Conservation (phyloP, 805 yeast genomes). For the Metschnikowia colocasiae region DNA sequence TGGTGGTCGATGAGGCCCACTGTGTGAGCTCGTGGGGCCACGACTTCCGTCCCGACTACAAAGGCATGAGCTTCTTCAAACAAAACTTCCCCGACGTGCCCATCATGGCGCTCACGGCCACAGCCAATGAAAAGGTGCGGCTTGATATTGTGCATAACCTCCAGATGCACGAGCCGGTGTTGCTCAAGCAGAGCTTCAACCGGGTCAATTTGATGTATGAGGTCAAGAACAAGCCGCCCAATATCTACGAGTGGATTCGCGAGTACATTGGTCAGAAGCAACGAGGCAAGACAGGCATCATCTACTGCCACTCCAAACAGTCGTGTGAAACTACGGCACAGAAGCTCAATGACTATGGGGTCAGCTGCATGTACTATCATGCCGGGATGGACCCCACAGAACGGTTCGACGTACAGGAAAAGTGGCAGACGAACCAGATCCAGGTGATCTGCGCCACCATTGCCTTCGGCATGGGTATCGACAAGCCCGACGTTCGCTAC, state of each 20-base stretch:
- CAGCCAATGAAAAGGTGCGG: conserved; percentile 88
- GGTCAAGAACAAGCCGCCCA: conserved; percentile 61
- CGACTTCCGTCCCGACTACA: conserved; percentile 95
- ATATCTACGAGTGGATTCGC: conserved; percentile 54
- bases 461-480: conserved; percentile 99
- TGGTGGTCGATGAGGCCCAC: conserved; percentile 96
- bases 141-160: conserved; percentile 82
- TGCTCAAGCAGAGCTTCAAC: conserved; percentile 87
- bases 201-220: conserved; percentile 81
- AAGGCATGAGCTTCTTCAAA: conserved; percentile 71
- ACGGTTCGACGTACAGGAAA: conserved; percentile 63
- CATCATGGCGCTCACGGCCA: conserved; percentile 93
- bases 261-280: conserved; percentile 51
- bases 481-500: conserved; percentile 90
- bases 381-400: conserved; percentile 90
- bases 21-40: conserved; percentile 99
- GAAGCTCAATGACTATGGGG: conserved; percentile 54
- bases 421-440: conserved; percentile 73
- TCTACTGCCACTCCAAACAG: conserved; percentile 87
- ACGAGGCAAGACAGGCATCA: conserved; percentile 70
- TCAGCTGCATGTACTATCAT: conserved; percentile 77
- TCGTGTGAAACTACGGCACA: conserved; percentile 81
- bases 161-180: conserved; percentile 54
- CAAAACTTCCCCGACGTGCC: conserved; percentile 75
- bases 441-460: conserved; percentile 93